Conservation (phyloP, 2,329 filamentous ascomycete genomes). For the Cephalotrichum gorgonifer region DNA sequence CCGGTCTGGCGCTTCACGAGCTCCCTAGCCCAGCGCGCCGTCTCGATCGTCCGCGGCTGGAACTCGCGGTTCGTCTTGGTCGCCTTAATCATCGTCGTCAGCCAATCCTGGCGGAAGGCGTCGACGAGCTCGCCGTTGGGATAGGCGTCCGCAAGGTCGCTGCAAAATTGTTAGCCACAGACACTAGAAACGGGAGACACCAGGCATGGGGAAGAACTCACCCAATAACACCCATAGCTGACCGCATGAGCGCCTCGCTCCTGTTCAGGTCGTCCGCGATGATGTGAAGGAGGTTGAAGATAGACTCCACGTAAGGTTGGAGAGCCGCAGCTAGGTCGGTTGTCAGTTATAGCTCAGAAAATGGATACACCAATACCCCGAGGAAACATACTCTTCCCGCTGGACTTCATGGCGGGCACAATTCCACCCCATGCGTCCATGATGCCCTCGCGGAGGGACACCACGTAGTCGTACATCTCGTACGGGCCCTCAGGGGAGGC, state of each 20-base stretch:
- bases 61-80: constrained; percentile 85
- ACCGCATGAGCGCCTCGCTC: constrained; percentile 82
- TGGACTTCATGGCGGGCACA: constrained; percentile 84
- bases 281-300: constrained; percentile 77
- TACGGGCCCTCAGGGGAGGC: constrained; percentile 71
- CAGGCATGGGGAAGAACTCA: constrained; percentile 35
- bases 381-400: constrained; percentile 55
- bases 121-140: constrained; percentile 77
- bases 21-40: constrained; percentile 93
- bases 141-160: constrained; percentile 89
- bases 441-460: constrained; percentile 90
- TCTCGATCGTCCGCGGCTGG: constrained; percentile 75
- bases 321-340: constrained; percentile 50
- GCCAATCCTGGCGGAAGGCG: constrained; percentile 84
- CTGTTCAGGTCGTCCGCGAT: constrained; percentile 77
- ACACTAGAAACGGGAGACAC: not conserved
- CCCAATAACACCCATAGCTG: constrained; percentile 97
- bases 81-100: constrained; percentile 83
- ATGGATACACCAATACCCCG: not conserved
- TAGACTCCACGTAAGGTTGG: constrained; percentile 68
- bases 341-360: not conserved
- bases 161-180: constrained; percentile 31
- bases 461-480: constrained; percentile 95
- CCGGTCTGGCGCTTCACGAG: constrained; percentile 87
- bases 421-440: constrained; percentile 99